Percentiles rank a stretch among this genome's conserved stretches.
These are phyloP conservation scores for Hyaloscypha finlandica DNA, from an alignment of 495 filamentous ascomycete genomes.

Conservation along the genomic window DNA sequence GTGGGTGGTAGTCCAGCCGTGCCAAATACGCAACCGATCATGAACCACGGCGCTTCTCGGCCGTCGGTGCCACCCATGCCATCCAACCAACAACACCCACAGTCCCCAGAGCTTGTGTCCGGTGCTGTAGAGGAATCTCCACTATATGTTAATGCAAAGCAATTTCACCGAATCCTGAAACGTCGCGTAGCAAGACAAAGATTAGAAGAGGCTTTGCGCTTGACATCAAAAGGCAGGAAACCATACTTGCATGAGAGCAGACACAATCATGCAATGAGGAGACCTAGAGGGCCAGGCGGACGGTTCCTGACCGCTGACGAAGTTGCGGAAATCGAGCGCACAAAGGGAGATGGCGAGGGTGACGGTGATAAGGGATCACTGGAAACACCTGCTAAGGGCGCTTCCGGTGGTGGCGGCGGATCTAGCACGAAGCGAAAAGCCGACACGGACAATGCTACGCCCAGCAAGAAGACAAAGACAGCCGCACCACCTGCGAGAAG, in stretches of 20 bases:
- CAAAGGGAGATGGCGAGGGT: slow-evolving; percentile 42
- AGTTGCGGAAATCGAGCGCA: slow-evolving; percentile 83
- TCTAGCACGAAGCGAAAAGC: slow-evolving; percentile 43
- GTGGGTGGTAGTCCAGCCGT: slow-evolving; percentile 62
- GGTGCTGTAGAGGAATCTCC: slow-evolving; percentile 88
- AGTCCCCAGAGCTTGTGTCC: slow-evolving; percentile 80
- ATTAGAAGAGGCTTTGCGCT: slow-evolving; percentile 84
- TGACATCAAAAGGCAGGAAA: slow-evolving; percentile 94
- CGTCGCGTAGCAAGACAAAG: slow-evolving; percentile 89
- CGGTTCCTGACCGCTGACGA: slow-evolving; percentile 98
- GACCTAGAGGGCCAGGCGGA: slow-evolving; percentile 93
- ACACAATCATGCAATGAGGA: slow-evolving; percentile 97
- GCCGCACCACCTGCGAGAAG: slow-evolving; percentile 36
- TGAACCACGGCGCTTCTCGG: slow-evolving; percentile 52
- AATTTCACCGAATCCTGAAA: slow-evolving; percentile 97
- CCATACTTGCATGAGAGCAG: slow-evolving; percentile 98
- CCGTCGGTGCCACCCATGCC: slow-evolving; percentile 50
- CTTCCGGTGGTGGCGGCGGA: slow-evolving; percentile 45
- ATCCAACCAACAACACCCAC: slow-evolving; percentile 53
- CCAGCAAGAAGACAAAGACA: slow-evolving; percentile 58
- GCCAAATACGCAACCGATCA: slow-evolving; percentile 56
- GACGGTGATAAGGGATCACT: slow-evolving; percentile 36
- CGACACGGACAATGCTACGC: slow-evolving; percentile 40
- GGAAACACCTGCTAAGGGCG: slow-evolving; percentile 43
- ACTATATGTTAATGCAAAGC: slow-evolving; percentile 97